A percentile compares a stretch with the other conserved stretches of the same genome.
phyloP scores from a whole-genome alignment of 2,329 filamentous ascomycete genomes.

The Cercospora sojina region DNA sequence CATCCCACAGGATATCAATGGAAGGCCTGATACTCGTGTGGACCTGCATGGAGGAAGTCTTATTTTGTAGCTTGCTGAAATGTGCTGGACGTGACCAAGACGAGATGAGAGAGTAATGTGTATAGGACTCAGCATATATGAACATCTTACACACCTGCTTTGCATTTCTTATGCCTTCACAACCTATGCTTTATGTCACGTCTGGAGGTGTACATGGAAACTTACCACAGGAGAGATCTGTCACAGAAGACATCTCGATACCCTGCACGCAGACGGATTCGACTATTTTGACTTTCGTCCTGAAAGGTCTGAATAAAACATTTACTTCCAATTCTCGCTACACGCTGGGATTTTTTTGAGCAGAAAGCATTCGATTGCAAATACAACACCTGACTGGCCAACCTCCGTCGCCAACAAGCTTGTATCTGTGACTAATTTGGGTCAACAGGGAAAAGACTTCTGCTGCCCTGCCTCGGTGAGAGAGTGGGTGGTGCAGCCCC shows the following conservation, averaged over 20 bases:
- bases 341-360: conserved; percentile 1
- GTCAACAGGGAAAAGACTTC: background rate
- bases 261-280: background rate
- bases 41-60: background rate
- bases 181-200: too few relatives aligned
- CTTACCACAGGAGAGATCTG: background rate
- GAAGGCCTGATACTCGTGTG: background rate
- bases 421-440: background rate
- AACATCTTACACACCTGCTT: background rate
- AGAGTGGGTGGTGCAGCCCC: background rate
- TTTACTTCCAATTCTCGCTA: conserved; percentile 6
- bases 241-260: background rate
- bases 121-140: background rate
- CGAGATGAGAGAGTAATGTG: background rate
- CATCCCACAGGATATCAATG: background rate
- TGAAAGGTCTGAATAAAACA: background rate
- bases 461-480: background rate
- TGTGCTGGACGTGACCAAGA: background rate
- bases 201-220: background rate
- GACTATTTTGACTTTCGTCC: background rate
- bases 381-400: background rate
- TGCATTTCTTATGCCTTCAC: background rate
- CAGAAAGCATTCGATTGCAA: conserved; percentile 4
- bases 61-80: background rate
- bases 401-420: background rate